phyloP scores from a whole-genome alignment of 2,329 filamentous ascomycete species.

The Trichothecium roseum region DNA sequence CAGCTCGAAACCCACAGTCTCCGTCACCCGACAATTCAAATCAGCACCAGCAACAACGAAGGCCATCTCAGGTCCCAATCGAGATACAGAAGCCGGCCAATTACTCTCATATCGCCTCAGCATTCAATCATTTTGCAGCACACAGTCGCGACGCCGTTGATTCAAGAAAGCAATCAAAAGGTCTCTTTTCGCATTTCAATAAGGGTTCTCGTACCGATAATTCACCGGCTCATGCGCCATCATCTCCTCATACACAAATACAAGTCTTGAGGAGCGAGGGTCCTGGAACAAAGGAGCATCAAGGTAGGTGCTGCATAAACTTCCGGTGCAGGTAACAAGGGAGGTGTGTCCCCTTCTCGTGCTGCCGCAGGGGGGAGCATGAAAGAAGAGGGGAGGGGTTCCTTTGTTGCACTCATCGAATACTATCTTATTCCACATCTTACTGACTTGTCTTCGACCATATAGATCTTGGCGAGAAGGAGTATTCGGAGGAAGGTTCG shows the following conservation, averaged over 20 bases:
- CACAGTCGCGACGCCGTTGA: not conserved
- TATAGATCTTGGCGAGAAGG: too few species aligned
- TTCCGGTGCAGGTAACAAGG: too few species aligned
- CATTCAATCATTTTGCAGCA: constrained; percentile 1
- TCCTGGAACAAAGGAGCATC: constrained; percentile 15
- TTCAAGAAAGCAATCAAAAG: constrained; percentile 22
- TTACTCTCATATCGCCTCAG: constrained; percentile 1
- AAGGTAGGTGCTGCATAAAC: constrained; percentile 20
- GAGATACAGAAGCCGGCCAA: not conserved
- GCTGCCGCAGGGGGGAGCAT: too few species aligned
- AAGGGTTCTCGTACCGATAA: constrained; percentile 32
- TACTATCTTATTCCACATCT: too few species aligned
- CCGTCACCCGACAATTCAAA: not conserved
- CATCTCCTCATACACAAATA: constrained; percentile 3
- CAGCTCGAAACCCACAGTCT: constrained; percentile 2
- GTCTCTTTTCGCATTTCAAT: constrained; percentile 41
- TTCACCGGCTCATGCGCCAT: constrained; percentile 11
- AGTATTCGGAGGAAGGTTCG: too few species aligned
- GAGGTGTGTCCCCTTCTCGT: too few species aligned
- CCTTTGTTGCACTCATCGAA: too few species aligned
- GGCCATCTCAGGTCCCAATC: constrained; percentile 2
- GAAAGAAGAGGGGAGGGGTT: too few species aligned
- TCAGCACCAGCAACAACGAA: constrained; percentile 1
- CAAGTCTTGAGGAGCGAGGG: constrained; percentile 13
- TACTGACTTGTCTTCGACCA: too few species aligned